These are phyloP conservation scores for Heterobasidion occidentale DNA, from an alignment of 1,284 basidiomycete genomes.

Conservation along the genomic window DNA sequence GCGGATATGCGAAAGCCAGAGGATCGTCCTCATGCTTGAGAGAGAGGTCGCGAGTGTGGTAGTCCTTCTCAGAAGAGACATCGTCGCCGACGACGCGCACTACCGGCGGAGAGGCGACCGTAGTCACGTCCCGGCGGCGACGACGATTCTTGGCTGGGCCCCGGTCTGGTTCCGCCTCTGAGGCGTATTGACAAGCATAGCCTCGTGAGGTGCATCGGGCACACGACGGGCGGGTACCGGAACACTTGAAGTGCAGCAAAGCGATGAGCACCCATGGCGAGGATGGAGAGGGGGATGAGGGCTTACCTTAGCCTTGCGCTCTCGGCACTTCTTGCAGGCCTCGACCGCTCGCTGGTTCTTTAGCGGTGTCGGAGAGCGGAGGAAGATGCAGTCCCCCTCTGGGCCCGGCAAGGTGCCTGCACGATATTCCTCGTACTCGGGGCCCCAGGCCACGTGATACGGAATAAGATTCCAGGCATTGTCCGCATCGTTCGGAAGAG, in stretches of 20 bases:
- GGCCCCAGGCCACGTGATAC: conserved; percentile 35
- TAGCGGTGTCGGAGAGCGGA: conserved; percentile 33
- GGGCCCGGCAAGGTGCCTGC: conserved; percentile 32
- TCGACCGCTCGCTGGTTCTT: conserved; percentile 31
- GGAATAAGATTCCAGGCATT: conserved; percentile 33
- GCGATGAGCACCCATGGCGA: not conserved
- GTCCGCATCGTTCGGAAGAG: conserved; percentile 16
- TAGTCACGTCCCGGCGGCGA: conserved; percentile 5
- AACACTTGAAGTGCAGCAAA: conserved; percentile 23
- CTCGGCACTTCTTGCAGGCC: conserved; percentile 36
- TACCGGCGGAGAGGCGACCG: not conserved
- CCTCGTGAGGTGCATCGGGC: conserved; percentile 30
- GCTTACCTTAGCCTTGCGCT: conserved; percentile 37
- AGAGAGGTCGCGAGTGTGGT: not conserved
- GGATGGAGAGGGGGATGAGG: too few species aligned
- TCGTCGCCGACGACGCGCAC: not conserved
- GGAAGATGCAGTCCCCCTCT: conserved; percentile 31
- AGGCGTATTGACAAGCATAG: conserved; percentile 29
- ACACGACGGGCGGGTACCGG: conserved; percentile 31
- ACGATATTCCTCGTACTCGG: conserved; percentile 28
- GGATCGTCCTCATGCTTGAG: conserved; percentile 7
- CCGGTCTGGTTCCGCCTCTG: conserved; percentile 14
- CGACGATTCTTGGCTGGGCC: conserved; percentile 3
- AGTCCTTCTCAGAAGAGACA: not conserved
- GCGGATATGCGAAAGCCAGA: conserved; percentile 2